Conservation (phyloP, 176 grass and related monocot genomes). For the Oryza meridionalis region DNA sequence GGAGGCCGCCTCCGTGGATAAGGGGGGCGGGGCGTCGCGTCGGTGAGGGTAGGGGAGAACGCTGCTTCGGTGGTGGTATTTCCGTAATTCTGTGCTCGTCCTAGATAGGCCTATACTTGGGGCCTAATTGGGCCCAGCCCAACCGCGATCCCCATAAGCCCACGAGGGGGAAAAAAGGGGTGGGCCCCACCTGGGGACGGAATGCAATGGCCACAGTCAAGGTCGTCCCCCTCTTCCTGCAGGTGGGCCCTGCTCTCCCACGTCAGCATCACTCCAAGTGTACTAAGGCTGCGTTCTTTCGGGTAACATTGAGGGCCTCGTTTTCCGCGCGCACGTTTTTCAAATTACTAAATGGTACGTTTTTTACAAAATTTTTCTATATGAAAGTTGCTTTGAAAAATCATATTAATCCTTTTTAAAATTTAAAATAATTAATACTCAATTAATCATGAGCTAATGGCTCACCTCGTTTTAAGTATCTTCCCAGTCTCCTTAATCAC, state of each 20-base stretch:
- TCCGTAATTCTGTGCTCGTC: not conserved
- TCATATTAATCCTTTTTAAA: too few relatives aligned
- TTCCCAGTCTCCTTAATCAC: too few relatives aligned
- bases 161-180: not conserved
- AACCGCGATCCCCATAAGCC: not conserved
- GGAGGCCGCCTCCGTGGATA: slow-evolving; percentile 16
- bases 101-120: not conserved
- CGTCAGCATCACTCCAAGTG: slow-evolving; percentile 35
- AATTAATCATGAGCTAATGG: too few relatives aligned
- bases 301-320: too few relatives aligned
- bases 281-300: too few relatives aligned
- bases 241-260: not conserved
- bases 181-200: not conserved
- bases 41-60: slow-evolving; percentile 1
- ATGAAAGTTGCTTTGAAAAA: too few relatives aligned
- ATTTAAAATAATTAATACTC: too few relatives aligned
- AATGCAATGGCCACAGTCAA: not conserved
- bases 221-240: slow-evolving; percentile 14
- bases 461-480: too few relatives aligned
- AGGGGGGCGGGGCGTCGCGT: not conserved
- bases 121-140: not conserved
- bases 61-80: not conserved
- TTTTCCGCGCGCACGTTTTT: too few relatives aligned
- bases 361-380: too few relatives aligned
- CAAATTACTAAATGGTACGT: too few relatives aligned